Evolutionary conservation across 2,329 filamentous ascomycete genomes (phyloP), one percentile per base, ranked within the genome.

Genomic region (Talaromyces albobiverticillius): DNA sequence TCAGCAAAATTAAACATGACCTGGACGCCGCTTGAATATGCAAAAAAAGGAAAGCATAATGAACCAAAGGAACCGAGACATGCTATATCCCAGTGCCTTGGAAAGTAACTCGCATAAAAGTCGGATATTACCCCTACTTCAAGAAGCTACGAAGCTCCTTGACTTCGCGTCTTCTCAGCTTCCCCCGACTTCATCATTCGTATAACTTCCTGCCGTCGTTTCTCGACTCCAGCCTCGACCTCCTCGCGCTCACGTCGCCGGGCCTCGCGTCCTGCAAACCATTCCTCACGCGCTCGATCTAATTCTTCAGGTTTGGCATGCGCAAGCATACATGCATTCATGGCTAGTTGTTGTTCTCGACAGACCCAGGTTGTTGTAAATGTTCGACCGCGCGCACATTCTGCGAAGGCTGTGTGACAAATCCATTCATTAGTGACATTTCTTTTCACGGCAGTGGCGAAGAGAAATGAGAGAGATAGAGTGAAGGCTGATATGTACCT

Each of bases 271-370:
- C 83, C 80, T 49, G 85, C 83, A 71, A 97, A 97, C 94, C 94
- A 99, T 69, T 97, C 91, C 71, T 91, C 89, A 50, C 94, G 80
- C 59, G 94, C 94, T 22, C 84, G 85, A 75, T 99, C 94, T 72
- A 95, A 83, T 70, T 95, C 90, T 52, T 82, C 84, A 59, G 86
- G 88, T 60, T 89, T 95, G 53, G 93, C 92, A 75, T 95, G 88
- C 53, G 80, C 73, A 62, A 92, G 80, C 91, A 99, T 96, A 77
- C 94, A 99, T 58, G 78, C 80, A 76, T 99, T 99, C 94, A 99
- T 99, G 32, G 81, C 79, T 59, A 87, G 85, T 65, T 91, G 88
- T 67, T 92, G 82, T 46, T 81, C 75, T 51, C 90, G 87, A 77
- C 94, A 99, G 51, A 85, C 82, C 79, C 94, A 96, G 11, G 91